Evolutionary conservation across 495 filamentous ascomycete genomes (phyloP), one percentile per base, ranked within the genome.

Genomic region (Neurospora sp.): DNA sequence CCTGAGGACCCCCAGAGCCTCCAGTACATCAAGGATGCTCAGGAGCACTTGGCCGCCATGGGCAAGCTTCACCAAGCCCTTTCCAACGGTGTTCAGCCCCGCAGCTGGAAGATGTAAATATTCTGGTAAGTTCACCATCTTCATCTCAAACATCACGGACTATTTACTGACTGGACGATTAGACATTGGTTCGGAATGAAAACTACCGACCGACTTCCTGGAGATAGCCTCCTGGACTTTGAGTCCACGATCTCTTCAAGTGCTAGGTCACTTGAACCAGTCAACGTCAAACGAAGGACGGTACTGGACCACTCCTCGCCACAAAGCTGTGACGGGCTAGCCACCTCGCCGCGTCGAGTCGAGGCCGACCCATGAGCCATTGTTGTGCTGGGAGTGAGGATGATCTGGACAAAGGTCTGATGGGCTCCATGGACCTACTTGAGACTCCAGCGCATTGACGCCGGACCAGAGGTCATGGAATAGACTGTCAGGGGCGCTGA

Each of bases 1-100:
- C 85, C 85, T n/a, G 82, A 85, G 75, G 83, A 84, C 70, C 80
- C 83, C 44, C 81, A 83, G 42, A 80, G 77, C 73, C 73, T 86
- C 71, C 84, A 85, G 70, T 78, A 81, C 73, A 79, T 86, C 77
- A 78, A 80, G 72, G 83, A 86, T 71, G 81, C 83, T 62, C 82
- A 84, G 77, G 79, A 78, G 3, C 84, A 85, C 76, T 73, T 86
- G 69, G 79, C 76, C 70, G 81, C 83, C 77, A 85, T 86, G 81
- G 80, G 81, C 31, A 84, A 80, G 77, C 54, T 66, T 66, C 54
- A 66, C 7, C 54, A 66, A 81, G 54, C 54, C 54, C 54, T 66
- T 66, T 66, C 54, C 27, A 66, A 37, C 54, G 54, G 54, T 35
- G 54, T 62, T 35, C 54, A 62, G 54, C 54, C 54, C 54, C 54